phyloP scores from a whole-genome alignment of 371 early-diverging fungal genomes.

The Conidiobolus incongruus region DNA sequence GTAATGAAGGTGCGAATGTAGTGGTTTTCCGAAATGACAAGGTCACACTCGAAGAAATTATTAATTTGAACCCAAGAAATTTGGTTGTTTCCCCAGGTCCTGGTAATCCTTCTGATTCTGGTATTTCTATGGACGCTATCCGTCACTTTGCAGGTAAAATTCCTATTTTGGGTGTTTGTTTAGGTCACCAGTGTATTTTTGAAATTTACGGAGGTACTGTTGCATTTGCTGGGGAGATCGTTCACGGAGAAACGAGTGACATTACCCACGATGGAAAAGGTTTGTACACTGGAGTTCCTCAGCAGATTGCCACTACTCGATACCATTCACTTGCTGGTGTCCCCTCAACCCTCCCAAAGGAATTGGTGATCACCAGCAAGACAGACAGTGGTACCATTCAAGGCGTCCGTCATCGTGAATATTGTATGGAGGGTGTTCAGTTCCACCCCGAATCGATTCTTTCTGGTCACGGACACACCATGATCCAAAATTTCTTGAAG shows the following conservation, averaged over 20 bases:
- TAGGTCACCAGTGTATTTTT: conserved; percentile 91
- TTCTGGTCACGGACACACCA: conserved; percentile 62
- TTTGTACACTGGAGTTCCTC: conserved; percentile 57
- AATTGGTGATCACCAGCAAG: conserved; percentile 61
- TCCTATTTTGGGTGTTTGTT: conserved; percentile 90
- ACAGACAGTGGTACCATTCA: conserved; percentile 73
- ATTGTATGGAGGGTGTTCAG: conserved; percentile 85
- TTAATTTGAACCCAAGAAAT: conserved; percentile 60
- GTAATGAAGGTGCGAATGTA: conserved; percentile 75
- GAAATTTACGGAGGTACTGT: conserved; percentile 86
- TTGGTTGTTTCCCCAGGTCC: conserved; percentile 93
- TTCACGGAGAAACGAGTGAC: conserved; percentile 81
- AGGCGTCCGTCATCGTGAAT: conserved; percentile 80
- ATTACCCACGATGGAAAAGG: conserved; percentile 79
- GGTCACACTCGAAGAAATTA: conserved; percentile 59
- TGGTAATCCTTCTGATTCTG: conserved; percentile 78
- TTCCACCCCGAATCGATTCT: conserved; percentile 93
- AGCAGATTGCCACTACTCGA: conserved; percentile 65
- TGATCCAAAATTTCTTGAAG: conserved; percentile 71
- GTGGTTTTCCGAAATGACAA: conserved; percentile 82
- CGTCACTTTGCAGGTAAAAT: conserved; percentile 71
- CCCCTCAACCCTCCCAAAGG: conserved; percentile 54
- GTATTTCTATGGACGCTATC: conserved; percentile 68
- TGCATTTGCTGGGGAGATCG: conserved; percentile 70
- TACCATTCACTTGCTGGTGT: conserved; percentile 91